Evolutionary conservation across 2,329 filamentous ascomycete genomes (phyloP), one percentile per base, ranked within the genome.

Genomic region (Dichotomopilus funicola): DNA sequence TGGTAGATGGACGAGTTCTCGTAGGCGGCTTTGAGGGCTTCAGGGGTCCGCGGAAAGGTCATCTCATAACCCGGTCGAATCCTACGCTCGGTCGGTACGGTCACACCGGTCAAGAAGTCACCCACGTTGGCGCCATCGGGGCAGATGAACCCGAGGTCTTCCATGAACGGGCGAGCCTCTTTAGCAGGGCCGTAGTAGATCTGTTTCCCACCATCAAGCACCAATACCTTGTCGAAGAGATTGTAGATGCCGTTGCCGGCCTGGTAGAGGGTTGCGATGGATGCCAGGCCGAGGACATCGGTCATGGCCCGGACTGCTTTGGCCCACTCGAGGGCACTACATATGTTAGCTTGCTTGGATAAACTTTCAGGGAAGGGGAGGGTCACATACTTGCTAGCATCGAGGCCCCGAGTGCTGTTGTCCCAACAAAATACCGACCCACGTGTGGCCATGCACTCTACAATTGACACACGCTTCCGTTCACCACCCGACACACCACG

Each of bases 191-290:
- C 85, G 59, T 85, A 87, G 70, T 78, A 88, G 46, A 87, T 76
- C 61, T 88, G 68, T 58, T 82, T 81, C 47, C 85, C 85, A 55
- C 82, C 78, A 47, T 88, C 83, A 3, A 88, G 75, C 7, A 88
- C 78, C 0, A 88, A 73, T 0, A 87, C 83, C 64, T 88, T 88
- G 66, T 88, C 84, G 65, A 88, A 88, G 0, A 84, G 74, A 33
- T 86, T 73, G 65, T 86, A 87, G 56, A 88, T 87, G 31, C 79
- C 82, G 54, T 88, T 86, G 5, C 83, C 82, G 3, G 86, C 85
- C 64, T 88, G 86, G 65, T 89, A 88, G 0, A 87, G 72, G 0
- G 83, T 85, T 10, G 86, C 81, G 47, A 86, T 80, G 0, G 81
- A 78, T 0, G 81, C 72, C 4, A 85, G 70, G 0, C 81, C 80